Evolutionary conservation across 768 basidiomycete genomes (phyloP).

Genomic region (Porphyrellus cyaneotinctus): DNA sequence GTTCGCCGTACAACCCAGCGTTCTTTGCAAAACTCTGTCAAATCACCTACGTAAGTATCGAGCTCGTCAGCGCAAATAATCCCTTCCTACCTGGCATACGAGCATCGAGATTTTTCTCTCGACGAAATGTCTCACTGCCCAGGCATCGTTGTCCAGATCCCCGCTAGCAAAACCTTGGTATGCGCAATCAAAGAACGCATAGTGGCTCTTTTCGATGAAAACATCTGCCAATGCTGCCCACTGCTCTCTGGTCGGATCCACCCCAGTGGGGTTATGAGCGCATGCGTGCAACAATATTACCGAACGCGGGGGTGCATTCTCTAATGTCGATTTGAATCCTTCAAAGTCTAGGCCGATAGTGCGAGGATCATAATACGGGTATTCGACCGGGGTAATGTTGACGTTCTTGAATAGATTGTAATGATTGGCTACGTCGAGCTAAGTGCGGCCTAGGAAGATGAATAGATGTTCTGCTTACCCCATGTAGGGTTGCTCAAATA

Average conservation of each 20-base stretch:
- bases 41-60: constrained; percentile 7
- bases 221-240: constrained; percentile 76
- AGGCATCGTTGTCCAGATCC: constrained; percentile 85
- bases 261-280: constrained; percentile 96
- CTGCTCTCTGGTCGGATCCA: constrained; percentile 86
- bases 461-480: constrained; percentile 50
- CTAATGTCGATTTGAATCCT: constrained; percentile 58
- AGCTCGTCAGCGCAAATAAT: background rate
- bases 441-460: background rate
- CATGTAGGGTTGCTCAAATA: constrained; percentile 94
- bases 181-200: constrained; percentile 91
- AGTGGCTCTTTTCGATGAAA: constrained; percentile 72
- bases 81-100: constrained; percentile 70
- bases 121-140: constrained; percentile 87
- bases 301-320: constrained; percentile 67
- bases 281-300: constrained; percentile 91
- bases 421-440: constrained; percentile 63
- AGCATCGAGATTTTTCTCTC: constrained; percentile 68
- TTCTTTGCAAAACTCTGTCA: constrained; percentile 94
- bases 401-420: constrained; percentile 88
- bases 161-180: constrained; percentile 98
- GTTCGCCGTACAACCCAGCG: constrained; percentile 92
- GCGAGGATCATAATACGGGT: constrained; percentile 91
- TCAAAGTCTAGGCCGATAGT: constrained; percentile 83
- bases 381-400: constrained; percentile 79